Percentiles rank a stretch among this genome's conserved stretches.
These are phyloP conservation scores for Colletotrichum trifolii DNA, from an alignment of 2,329 filamentous ascomycete species.

Conservation along the genomic window DNA sequence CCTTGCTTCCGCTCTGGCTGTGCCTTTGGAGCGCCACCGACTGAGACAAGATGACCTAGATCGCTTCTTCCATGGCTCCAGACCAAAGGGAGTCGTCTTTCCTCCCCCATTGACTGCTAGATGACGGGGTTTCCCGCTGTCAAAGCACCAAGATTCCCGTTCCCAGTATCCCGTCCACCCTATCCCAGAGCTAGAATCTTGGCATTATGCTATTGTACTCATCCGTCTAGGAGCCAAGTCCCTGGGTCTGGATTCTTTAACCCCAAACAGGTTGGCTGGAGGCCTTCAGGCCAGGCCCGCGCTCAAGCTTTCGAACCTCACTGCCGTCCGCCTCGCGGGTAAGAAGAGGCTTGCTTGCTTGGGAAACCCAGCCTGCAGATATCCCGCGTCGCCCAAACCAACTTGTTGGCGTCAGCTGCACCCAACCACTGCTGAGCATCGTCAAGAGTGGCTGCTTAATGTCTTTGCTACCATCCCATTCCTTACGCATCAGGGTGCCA, in stretches of 20 bases:
- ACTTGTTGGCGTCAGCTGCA: conserved; percentile 62
- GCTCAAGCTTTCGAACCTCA: conserved; percentile 56
- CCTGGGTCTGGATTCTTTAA: conserved; percentile 46
- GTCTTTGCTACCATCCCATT: conserved; percentile 51
- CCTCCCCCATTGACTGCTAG: conserved; percentile 32
- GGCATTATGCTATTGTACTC: conserved; percentile 39
- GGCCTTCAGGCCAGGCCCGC: conserved; percentile 40
- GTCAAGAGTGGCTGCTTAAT: conserved; percentile 55
- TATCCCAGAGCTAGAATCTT: conserved; percentile 60
- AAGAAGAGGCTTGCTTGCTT: conserved; percentile 52
- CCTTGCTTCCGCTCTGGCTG: neutral
- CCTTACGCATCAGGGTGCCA: conserved; percentile 58
- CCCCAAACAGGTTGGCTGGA: conserved; percentile 45
- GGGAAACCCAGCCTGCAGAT: conserved; percentile 52
- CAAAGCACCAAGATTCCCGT: conserved; percentile 56
- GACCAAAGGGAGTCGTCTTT: conserved; percentile 14
- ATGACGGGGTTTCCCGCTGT: conserved; percentile 57
- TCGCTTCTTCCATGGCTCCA: conserved; percentile 6
- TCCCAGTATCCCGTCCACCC: conserved; percentile 62
- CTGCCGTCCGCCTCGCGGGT: conserved; percentile 33
- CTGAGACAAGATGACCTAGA: conserved; percentile 9
- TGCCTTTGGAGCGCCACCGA: neutral
- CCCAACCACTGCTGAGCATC: conserved; percentile 63
- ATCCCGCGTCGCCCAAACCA: conserved; percentile 56
- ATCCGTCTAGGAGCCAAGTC: conserved; percentile 42